Conservation (phyloP, 2,329 filamentous ascomycete species). For the Chrysoporthe deuterocubensis region DNA sequence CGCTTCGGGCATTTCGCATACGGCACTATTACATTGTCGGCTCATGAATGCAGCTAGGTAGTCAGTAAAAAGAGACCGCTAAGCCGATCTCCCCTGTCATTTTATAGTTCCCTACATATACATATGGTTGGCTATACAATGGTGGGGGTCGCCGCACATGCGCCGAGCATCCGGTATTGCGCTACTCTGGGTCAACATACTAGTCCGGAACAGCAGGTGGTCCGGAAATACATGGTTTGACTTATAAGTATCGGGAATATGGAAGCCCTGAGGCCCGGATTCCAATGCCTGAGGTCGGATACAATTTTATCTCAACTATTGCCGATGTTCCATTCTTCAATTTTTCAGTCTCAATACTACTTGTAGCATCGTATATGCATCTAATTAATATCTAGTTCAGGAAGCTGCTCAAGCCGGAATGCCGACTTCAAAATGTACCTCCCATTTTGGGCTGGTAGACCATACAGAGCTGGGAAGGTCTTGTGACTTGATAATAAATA, state of each 20-base stretch:
- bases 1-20: no score
- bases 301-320: neutral
- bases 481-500: neutral
- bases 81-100: no score
- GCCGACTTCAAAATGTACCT: neutral
- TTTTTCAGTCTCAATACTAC: neutral
- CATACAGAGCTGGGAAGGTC: neutral
- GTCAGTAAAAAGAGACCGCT: no score
- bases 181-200: no score
- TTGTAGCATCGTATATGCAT: neutral
- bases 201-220: no score
- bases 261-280: neutral
- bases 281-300: neutral
- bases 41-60: no score
- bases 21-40: no score
- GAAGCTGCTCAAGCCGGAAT: neutral
- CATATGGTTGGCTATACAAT: no score
- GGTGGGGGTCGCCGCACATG: no score
- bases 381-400: neutral
- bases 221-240: neutral
- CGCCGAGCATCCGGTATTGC: no score
- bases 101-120: no score
- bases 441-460: neutral
- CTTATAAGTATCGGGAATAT: neutral
- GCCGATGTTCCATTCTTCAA: neutral